Evolutionary conservation across 2,329 filamentous ascomycete genomes (phyloP).

Genomic region (Hymenotorrendiella dingleyae): DNA sequence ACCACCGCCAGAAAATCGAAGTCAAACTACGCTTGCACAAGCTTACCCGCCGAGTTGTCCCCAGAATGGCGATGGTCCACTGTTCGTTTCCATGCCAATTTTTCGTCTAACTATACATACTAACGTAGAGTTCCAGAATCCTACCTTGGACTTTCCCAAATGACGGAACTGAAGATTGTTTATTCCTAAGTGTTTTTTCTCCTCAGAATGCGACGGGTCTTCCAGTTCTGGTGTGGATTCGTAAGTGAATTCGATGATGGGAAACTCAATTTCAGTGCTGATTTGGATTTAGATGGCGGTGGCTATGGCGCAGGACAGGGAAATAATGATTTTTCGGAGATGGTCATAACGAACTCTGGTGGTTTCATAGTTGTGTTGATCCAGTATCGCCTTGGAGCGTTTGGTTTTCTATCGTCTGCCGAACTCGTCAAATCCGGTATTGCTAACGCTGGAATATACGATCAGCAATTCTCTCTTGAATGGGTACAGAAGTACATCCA

Average conservation of each 20-base stretch:
- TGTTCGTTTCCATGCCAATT: too few relatives aligned
- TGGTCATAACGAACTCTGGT: conserved; percentile 43
- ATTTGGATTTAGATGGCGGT: conserved; percentile 46
- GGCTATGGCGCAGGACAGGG: conserved; percentile 39
- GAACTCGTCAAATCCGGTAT: conserved; percentile 32
- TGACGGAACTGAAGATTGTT: conserved; percentile 27
- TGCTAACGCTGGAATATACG: conserved; percentile 43
- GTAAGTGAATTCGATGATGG: too few relatives aligned
- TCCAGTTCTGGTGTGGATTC: conserved; percentile 44
- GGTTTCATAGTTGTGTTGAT: conserved; percentile 43
- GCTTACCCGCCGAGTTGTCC: conserved; percentile 8
- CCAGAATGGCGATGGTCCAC: too few relatives aligned
- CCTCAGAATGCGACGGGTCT: conserved; percentile 34
- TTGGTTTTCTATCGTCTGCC: conserved; percentile 31
- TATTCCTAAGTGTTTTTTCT: conserved; percentile 40
- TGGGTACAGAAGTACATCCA: conserved; percentile 50
- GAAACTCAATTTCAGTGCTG: too few relatives aligned
- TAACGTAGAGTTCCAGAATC: not conserved
- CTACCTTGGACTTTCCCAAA: not conserved
- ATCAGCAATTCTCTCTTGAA: conserved; percentile 48
- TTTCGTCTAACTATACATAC: too few relatives aligned
- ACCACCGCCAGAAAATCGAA: conserved; percentile 27
- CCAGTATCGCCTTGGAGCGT: conserved; percentile 42
- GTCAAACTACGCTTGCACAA: conserved; percentile 26
- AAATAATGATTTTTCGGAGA: conserved; percentile 28